phyloP scores from a whole-genome alignment of 2,329 filamentous ascomycete species.

The Aspergillus texensis region DNA sequence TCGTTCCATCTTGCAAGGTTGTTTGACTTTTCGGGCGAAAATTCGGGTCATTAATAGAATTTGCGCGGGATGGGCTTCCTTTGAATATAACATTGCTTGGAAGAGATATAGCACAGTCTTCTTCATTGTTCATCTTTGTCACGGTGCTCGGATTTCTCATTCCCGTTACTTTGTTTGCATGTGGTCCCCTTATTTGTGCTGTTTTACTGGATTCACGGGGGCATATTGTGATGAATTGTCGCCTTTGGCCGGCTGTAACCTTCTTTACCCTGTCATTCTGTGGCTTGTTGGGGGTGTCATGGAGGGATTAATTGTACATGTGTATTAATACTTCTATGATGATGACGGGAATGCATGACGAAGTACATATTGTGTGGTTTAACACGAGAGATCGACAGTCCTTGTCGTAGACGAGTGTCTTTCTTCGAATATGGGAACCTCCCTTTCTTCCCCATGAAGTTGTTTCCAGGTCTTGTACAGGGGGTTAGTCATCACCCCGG shows the following conservation, averaged over 20 bases:
- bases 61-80: conserved; percentile 20
- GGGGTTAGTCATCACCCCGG: not conserved
- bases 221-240: not conserved
- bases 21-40: conserved; percentile 18
- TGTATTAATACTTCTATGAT: conserved; percentile 8
- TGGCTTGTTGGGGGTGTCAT: not conserved
- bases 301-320: conserved; percentile 6
- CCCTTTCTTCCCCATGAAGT: not conserved
- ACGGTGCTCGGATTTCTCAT: not conserved
- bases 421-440: too few species aligned
- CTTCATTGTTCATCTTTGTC: not conserved
- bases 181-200: not conserved
- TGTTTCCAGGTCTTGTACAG: not conserved
- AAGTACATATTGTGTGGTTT: not conserved
- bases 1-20: conserved; percentile 4
- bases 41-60: conserved; percentile 21
- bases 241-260: not conserved
- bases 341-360: conserved; percentile 3
- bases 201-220: not conserved
- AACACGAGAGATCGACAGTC: not conserved
- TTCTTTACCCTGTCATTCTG: not conserved
- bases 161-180: not conserved
- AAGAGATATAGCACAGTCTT: conserved; percentile 3
- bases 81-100: conserved; percentile 21
- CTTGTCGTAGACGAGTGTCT: too few species aligned